Conservation (phyloP, 371 early-diverging fungal species). For the Mortierella sp. region DNA sequence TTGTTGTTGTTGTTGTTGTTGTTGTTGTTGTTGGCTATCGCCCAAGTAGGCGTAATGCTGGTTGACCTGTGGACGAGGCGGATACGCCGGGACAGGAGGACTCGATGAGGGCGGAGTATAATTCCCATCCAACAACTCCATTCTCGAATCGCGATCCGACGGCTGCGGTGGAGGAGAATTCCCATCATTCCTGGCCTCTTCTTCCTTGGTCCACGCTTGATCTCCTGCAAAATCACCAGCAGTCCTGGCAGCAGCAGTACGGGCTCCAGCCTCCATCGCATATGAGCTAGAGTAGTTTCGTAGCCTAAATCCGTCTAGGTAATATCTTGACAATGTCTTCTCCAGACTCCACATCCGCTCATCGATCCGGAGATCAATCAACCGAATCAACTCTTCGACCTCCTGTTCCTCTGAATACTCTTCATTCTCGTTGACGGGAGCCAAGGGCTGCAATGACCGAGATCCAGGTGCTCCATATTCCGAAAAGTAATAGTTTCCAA, state of each 20-base stretch:
- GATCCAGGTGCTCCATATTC: slow-evolving; percentile 42
- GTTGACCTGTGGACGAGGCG: slow-evolving; percentile 25
- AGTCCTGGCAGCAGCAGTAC: too few relatives aligned
- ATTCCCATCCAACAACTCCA: background rate
- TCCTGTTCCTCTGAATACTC: slow-evolving; percentile 40
- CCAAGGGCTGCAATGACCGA: slow-evolving; percentile 31
- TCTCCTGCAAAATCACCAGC: background rate
- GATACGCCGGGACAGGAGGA: slow-evolving; percentile 18
- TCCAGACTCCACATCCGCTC: slow-evolving; percentile 55
- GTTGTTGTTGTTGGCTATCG: background rate
- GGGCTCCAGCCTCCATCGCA: background rate
- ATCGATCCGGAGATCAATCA: slow-evolving; percentile 49
- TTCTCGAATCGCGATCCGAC: background rate
- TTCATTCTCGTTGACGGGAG: slow-evolving; percentile 23
- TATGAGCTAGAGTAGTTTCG: slow-evolving; percentile 36
- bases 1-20: background rate
- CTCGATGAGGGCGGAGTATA: background rate
- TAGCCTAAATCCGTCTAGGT: slow-evolving; percentile 51
- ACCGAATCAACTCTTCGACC: slow-evolving; percentile 39
- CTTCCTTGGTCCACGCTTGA: background rate
- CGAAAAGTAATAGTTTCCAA: slow-evolving; percentile 37
- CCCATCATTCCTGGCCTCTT: background rate
- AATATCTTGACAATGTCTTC: slow-evolving; percentile 39
- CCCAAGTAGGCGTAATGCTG: slow-evolving; percentile 12
- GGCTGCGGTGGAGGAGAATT: background rate